phyloP scores from a whole-genome alignment of 1,284 basidiomycete genomes.

The Cystobasidium slooffiae region DNA sequence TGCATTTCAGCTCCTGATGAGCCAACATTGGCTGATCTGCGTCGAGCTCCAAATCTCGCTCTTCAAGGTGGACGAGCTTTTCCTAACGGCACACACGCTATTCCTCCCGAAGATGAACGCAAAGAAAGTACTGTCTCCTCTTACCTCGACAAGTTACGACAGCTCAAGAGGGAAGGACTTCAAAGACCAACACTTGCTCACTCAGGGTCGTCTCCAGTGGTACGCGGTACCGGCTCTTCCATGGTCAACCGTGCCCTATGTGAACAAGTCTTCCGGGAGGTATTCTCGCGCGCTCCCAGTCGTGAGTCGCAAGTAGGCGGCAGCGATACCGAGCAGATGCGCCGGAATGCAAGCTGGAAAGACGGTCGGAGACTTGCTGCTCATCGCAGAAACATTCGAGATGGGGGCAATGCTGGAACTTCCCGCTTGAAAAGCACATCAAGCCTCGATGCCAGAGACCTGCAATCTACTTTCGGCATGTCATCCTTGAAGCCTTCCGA shows the following conservation, averaged over 20 bases:
- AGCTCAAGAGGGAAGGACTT: conserved; percentile 1
- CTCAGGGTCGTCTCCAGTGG: conserved; percentile 20
- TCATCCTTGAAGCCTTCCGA: background rate
- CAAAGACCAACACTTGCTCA: conserved; percentile 12
- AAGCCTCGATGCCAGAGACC: conserved; percentile 32
- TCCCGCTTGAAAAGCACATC: conserved; percentile 28
- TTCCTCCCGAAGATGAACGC: background rate
- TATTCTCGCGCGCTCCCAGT: conserved; percentile 60
- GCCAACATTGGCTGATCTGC: conserved; percentile 33
- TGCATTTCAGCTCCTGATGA: conserved; percentile 41
- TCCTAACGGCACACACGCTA: background rate
- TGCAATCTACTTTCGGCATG: conserved; percentile 27
- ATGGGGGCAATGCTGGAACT: background rate
- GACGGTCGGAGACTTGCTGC: conserved; percentile 26
- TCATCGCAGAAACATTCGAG: background rate
- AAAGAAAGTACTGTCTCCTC: conserved; percentile 19
- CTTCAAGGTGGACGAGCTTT: conserved; percentile 19
- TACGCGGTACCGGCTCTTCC: conserved; percentile 78
- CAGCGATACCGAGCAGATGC: conserved; percentile 1
- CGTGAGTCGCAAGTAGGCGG: background rate
- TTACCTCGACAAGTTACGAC: conserved; percentile 11
- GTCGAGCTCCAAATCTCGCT: conserved; percentile 20
- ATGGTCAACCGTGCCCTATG: conserved; percentile 88
- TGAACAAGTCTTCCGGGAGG: conserved; percentile 87
- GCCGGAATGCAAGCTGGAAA: conserved; percentile 51